Evolutionary conservation across 2,329 filamentous ascomycete species (phyloP), one percentile per base, ranked within the genome.

Genomic region (Penicillium frequentans): DNA sequence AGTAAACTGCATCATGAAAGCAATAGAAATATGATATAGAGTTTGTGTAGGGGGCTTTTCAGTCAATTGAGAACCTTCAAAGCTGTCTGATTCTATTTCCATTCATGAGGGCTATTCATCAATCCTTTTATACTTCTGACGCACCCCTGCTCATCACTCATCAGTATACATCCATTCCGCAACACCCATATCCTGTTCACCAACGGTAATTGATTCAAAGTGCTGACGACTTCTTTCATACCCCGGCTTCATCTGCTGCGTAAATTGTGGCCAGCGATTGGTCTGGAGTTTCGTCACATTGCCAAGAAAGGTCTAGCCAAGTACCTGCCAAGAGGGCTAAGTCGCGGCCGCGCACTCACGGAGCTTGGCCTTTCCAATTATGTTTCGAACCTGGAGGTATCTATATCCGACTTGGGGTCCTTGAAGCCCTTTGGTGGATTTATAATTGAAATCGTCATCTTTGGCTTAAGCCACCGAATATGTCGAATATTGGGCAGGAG

Each of bases 261-360:
- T 54, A 48, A 54, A 39, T 26, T 48, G 9, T 16, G 13, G 19
- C 10, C 19, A 2, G 26, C n/a, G 21, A 49, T 44, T 52, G 49
- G 45, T 33, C 24, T 27, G 10, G 26, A 10, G 24, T 43, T 33
- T 35, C 11, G 29, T 13, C 29, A 31, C 8, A 1, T 16, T 39
- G 45, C 21, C 27, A 43, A 39, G 44, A 35, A n/a, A 26, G 19
- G 24, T n/a, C 54, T 35, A 51, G 49, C 54, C 49, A 49, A 52
- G 44, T 35, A 46, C 11, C 35, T 35, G 49, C 55, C 27, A 42
- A 53, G 29, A 14, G 43, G 19, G 21, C 55, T 21, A 45, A 49
- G n/a, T 29, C 21, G 19, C 13, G 37, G 50, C 39, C 50, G 46
- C 39, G 23, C 29, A 54, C 13, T 21, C 55, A 13, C 39, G 19